phyloP scores from a whole-genome alignment of 768 basidiomycete species.

The Podaxis sp. region DNA sequence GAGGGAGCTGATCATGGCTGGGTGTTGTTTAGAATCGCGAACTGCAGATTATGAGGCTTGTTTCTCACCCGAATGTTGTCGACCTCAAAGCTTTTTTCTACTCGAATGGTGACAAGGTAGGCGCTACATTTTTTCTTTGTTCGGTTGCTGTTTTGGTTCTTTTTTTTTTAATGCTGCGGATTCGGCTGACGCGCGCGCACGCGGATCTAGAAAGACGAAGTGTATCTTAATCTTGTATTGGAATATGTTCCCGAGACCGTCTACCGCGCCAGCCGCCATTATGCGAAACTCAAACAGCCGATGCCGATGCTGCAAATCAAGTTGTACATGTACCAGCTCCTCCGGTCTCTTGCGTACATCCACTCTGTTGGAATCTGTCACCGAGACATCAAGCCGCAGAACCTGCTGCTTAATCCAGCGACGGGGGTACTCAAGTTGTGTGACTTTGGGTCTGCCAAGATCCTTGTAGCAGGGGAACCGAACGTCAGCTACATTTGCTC shows the following conservation, averaged over 20 bases:
- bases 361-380: slow-evolving; percentile 99
- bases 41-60: slow-evolving; percentile 97
- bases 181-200: background rate
- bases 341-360: slow-evolving; percentile 98
- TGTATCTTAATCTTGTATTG: slow-evolving; percentile 97
- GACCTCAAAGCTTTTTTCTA: slow-evolving; percentile 99
- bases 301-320: slow-evolving; percentile 99
- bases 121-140: slow-evolving; percentile 26
- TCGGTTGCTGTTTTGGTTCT: background rate
- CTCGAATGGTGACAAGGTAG: slow-evolving; percentile 98
- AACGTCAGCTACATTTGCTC: slow-evolving; percentile 99
- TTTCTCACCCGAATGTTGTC: slow-evolving; percentile 96
- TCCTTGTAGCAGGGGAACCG: slow-evolving; percentile 95
- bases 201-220: slow-evolving; percentile 88
- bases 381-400: slow-evolving; percentile 99
- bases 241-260: slow-evolving; percentile 99
- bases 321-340: slow-evolving; percentile 99
- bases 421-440: slow-evolving; percentile 97
- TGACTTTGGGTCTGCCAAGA: slow-evolving; percentile 99
- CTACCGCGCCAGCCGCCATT: slow-evolving; percentile 97
- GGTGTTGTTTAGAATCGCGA: slow-evolving; percentile 80
- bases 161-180: background rate
- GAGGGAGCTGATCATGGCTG: slow-evolving; percentile 6
- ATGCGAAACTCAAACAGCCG: slow-evolving; percentile 98
- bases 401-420: slow-evolving; percentile 93